Conservation (phyloP, 768 basidiomycete genomes). For the Trametes gibbosa region DNA sequence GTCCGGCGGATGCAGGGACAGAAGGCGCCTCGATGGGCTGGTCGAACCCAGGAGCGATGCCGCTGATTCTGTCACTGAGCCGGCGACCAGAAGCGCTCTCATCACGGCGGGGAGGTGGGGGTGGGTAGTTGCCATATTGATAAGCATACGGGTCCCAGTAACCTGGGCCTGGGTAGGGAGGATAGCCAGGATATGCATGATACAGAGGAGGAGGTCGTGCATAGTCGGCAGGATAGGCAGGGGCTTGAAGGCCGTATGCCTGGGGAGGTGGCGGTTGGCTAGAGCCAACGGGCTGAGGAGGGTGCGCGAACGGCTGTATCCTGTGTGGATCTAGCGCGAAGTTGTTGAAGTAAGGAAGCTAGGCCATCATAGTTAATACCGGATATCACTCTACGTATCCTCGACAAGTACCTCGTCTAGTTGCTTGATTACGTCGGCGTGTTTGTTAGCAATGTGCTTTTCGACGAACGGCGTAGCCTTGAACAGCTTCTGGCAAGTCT, state of each 20-base stretch:
- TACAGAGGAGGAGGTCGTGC: constrained; percentile 39
- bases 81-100: constrained; percentile 58
- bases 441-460: constrained; percentile 96
- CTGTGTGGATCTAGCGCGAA: constrained; percentile 96
- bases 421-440: constrained; percentile 77
- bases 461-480: constrained; percentile 96
- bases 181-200: constrained; percentile 41
- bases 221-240: constrained; percentile 37
- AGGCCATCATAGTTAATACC: constrained; percentile 3
- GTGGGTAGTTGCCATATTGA: constrained; percentile 37
- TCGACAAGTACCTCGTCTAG: constrained; percentile 72
- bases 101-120: constrained; percentile 50
- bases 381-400: neutral
- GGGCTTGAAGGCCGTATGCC: constrained; percentile 77
- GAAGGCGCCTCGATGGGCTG: constrained; percentile 37
- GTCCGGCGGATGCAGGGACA: constrained; percentile 61
- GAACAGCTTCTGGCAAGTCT: constrained; percentile 95
- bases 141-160: constrained; percentile 49
- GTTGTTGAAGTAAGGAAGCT: constrained; percentile 92
- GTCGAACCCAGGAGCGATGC: constrained; percentile 56
- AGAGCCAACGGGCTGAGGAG: constrained; percentile 65
- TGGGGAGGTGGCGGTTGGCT: constrained; percentile 77
- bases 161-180: constrained; percentile 35
- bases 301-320: constrained; percentile 81
- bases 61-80: constrained; percentile 79